These are phyloP conservation scores for Voacanga thouarsii DNA, from an alignment of 257 asterid species.

Conservation along the genomic window DNA sequence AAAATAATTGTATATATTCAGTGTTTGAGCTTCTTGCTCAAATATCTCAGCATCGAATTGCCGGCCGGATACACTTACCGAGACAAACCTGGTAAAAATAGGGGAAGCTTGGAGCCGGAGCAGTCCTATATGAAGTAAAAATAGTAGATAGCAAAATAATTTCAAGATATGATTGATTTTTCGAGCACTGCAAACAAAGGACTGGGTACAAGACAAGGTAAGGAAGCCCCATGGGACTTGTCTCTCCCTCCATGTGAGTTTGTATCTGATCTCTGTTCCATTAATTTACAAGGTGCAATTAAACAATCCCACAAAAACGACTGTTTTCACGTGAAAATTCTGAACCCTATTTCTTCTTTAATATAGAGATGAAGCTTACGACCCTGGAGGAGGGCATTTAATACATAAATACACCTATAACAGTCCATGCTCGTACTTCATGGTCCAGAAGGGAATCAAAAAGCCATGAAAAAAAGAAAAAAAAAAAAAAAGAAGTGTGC, in stretches of 20 bases:
- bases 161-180: neutral
- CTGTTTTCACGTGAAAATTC: neutral
- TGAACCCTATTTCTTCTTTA: neutral
- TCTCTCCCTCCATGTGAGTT: neutral
- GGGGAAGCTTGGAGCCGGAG: too few relatives aligned
- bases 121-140: neutral
- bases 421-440: neutral
- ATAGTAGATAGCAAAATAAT: slow-evolving; percentile 1
- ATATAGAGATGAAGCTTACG: neutral
- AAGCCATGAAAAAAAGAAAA: neutral
- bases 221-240: neutral
- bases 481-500: neutral
- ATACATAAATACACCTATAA: too few relatives aligned
- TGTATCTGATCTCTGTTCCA: neutral
- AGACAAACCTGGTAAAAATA: neutral
- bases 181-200: neutral
- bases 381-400: neutral
- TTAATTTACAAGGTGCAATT: neutral
- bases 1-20: too few relatives aligned
- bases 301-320: neutral
- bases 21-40: too few relatives aligned
- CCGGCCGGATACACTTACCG: neutral
- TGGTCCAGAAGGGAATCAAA: neutral
- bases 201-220: neutral
- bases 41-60: neutral